Conservation (phyloP, 805 yeast species). For the Zygosaccharomyces pseudorouxii region DNA sequence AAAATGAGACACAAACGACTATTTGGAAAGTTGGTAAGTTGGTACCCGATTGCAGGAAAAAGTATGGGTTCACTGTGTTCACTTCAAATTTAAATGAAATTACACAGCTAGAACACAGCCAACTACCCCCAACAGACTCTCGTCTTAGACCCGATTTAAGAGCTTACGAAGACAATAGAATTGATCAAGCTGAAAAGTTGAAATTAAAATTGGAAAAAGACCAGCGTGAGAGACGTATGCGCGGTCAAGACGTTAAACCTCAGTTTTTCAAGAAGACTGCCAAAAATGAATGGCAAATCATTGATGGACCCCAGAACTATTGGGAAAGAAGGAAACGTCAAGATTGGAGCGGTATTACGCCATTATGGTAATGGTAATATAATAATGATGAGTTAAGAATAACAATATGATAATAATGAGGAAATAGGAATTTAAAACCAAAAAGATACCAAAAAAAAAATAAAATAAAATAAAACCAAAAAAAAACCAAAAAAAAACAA, state of each 20-base stretch:
- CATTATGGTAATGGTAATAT: conserved; percentile 55
- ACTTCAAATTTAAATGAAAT: conserved; percentile 79
- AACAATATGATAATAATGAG: neutral
- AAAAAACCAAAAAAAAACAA: neutral
- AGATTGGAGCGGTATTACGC: conserved; percentile 54
- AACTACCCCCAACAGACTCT: conserved; percentile 81
- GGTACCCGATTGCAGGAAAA: conserved; percentile 51
- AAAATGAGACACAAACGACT: conserved; percentile 34
- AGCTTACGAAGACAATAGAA: conserved; percentile 61
- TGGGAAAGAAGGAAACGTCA: conserved; percentile 70
- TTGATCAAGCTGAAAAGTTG: conserved; percentile 64
- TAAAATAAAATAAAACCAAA: neutral
- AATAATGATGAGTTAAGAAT: conserved; percentile 2
- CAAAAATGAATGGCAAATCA: conserved; percentile 49
- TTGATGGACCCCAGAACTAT: conserved; percentile 58
- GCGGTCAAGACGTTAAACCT: conserved; percentile 50
- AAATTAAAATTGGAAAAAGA: conserved; percentile 69
- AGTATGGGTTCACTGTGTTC: conserved; percentile 83
- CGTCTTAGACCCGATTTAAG: conserved; percentile 84
- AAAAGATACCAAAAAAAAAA: neutral
- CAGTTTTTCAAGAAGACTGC: conserved; percentile 50
- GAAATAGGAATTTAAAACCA: neutral
- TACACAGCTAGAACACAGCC: conserved; percentile 59
- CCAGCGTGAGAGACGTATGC: conserved; percentile 74
- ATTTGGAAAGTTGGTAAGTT: conserved; percentile 73